These are phyloP conservation scores for Cubamyces sp. DNA, from an alignment of 768 basidiomycete genomes.

Conservation along the genomic window DNA sequence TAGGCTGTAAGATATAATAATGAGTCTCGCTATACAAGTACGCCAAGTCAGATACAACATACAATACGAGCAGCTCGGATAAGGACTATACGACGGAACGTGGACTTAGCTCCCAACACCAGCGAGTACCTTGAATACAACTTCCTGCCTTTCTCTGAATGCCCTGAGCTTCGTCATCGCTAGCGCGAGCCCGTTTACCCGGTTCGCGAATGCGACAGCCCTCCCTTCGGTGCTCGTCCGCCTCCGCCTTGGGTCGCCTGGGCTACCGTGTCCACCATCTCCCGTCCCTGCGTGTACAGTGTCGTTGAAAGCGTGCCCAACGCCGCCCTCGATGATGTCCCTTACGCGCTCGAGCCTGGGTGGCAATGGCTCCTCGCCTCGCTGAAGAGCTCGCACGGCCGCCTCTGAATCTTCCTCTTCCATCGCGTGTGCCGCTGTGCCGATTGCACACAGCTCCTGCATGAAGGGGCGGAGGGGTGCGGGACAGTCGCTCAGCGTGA, in stretches of 20 bases:
- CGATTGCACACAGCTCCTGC: conserved; percentile 33
- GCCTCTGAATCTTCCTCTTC: conserved; percentile 33
- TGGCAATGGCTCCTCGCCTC: conserved; percentile 22
- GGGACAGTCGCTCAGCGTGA: conserved; percentile 68
- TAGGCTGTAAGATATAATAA: too few relatives aligned
- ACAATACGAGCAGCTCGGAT: too few relatives aligned
- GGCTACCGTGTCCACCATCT: neutral
- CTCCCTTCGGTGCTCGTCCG: conserved; percentile 49
- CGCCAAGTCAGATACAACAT: too few relatives aligned
- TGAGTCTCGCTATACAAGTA: too few relatives aligned
- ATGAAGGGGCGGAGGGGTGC: conserved; percentile 68
- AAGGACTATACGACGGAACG: too few relatives aligned
- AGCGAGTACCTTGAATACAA: conserved; percentile 70
- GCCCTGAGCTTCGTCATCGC: conserved; percentile 69
- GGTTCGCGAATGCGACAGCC: conserved; percentile 76
- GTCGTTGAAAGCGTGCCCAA: conserved; percentile 26
- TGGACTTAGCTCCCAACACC: conserved; percentile 37
- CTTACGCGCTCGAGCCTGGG: conserved; percentile 31
- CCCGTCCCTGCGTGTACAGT: neutral
- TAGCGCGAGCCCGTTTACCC: conserved; percentile 75
- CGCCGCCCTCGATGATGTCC: conserved; percentile 30
- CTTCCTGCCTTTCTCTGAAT: conserved; percentile 71
- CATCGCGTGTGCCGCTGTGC: conserved; percentile 27
- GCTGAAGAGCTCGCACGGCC: conserved; percentile 25
- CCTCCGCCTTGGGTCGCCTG: conserved; percentile 30